Evolutionary conservation across 768 basidiomycete genomes (phyloP).

Genomic region (Rhodotorula taiwanensis): DNA sequence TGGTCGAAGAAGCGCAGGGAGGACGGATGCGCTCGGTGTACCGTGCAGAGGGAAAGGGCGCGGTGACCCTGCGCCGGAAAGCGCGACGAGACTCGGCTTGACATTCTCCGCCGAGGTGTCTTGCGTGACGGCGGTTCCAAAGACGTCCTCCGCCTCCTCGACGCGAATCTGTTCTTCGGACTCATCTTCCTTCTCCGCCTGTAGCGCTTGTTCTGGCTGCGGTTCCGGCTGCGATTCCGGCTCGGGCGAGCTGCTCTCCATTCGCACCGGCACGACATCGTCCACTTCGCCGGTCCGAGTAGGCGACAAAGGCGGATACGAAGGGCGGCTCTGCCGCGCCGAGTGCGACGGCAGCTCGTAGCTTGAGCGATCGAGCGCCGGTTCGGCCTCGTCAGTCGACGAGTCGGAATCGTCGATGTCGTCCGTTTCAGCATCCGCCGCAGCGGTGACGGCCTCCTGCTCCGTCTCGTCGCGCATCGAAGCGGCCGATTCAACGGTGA

Average conservation of each 20-base stretch:
- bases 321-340: constrained; percentile 1
- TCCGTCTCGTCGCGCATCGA: too few relatives aligned
- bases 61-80: too few relatives aligned
- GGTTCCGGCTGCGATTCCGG: not conserved
- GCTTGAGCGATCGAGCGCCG: not conserved
- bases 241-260: not conserved
- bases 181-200: not conserved
- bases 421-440: not conserved
- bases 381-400: not conserved
- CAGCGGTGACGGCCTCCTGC: too few relatives aligned
- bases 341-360: not conserved
- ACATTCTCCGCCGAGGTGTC: too few relatives aligned
- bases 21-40: not conserved
- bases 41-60: not conserved
- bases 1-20: not conserved
- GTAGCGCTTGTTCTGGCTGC: not conserved
- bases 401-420: not conserved
- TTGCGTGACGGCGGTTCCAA: too few relatives aligned
- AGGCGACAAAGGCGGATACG: constrained; percentile 18
- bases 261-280: not conserved
- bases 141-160: too few relatives aligned
- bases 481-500: too few relatives aligned
- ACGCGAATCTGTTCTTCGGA: not conserved
- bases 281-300: constrained; percentile 18
- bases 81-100: too few relatives aligned